phyloP scores from a whole-genome alignment of 192 early-diverging fungal genomes.

The Phycomyces nitens region DNA sequence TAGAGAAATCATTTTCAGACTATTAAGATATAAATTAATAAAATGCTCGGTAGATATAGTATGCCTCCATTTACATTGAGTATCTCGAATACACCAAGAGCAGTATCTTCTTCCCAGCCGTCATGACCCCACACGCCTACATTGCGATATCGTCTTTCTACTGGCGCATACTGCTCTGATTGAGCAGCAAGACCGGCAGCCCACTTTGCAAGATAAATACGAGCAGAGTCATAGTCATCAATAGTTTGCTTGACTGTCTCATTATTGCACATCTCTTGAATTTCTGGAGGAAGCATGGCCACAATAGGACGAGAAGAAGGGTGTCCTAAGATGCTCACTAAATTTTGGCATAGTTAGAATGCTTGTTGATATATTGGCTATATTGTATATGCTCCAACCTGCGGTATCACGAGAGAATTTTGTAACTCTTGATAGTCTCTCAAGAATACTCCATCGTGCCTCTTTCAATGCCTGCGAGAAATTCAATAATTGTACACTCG shows the following conservation, averaged over 20 bases:
- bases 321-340: conserved; percentile 41
- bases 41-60: background rate
- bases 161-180: conserved; percentile 21
- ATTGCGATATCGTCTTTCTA: conserved; percentile 25
- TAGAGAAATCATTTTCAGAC: conserved; percentile 42
- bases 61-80: conserved; percentile 30
- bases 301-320: conserved; percentile 52
- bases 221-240: conserved; percentile 77
- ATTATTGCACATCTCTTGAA: conserved; percentile 51
- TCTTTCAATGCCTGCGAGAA: conserved; percentile 59
- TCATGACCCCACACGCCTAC: conserved; percentile 35
- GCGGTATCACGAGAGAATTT: conserved; percentile 66
- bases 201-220: conserved; percentile 78
- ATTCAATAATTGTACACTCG: no score
- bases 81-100: conserved; percentile 41
- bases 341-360: background rate
- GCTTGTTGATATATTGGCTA: background rate
- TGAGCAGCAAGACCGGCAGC: conserved; percentile 52
- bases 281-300: conserved; percentile 44
- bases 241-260: conserved; percentile 57
- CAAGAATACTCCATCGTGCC: conserved; percentile 69
- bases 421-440: conserved; percentile 73
- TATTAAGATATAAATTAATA: conserved; percentile 10
- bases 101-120: conserved; percentile 40
- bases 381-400: conserved; percentile 2